Evolutionary conservation across 2,329 filamentous ascomycete species (phyloP).

Genomic region (Akanthomyces muscarius): DNA sequence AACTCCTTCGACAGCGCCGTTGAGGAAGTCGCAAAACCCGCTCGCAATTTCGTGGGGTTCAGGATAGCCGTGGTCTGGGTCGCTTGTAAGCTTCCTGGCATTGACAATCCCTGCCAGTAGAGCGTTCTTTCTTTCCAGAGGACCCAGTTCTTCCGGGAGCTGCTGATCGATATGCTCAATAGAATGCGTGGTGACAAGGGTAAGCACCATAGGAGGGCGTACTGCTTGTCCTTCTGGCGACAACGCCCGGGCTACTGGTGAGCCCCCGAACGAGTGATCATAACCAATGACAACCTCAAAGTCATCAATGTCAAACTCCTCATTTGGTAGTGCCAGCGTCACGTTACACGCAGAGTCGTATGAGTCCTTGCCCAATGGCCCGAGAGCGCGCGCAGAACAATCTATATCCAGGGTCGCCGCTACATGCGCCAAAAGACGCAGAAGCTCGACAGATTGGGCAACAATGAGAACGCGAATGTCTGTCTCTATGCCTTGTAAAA

Average conservation of each 20-base stretch:
- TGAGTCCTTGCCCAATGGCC: slow-evolving; percentile 26
- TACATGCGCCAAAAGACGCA: slow-evolving; percentile 50
- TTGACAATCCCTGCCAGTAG: slow-evolving; percentile 37
- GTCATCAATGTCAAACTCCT: slow-evolving; percentile 35
- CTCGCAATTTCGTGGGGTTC: slow-evolving; percentile 46
- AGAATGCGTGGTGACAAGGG: slow-evolving; percentile 47
- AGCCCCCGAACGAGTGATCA: slow-evolving; percentile 46
- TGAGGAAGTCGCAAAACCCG: slow-evolving; percentile 44
- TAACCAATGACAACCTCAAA: slow-evolving; percentile 52
- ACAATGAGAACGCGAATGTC: slow-evolving; percentile 51
- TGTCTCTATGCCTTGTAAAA: slow-evolving; percentile 43
- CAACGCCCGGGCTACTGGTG: slow-evolving; percentile 25
- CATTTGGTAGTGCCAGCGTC: slow-evolving; percentile 39
- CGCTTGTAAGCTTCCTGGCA: slow-evolving; percentile 36
- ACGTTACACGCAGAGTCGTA: slow-evolving; percentile 35
- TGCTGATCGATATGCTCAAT: slow-evolving; percentile 53
- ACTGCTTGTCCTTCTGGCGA: slow-evolving; percentile 22
- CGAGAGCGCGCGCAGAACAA: slow-evolving; percentile 32
- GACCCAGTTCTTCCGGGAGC: slow-evolving; percentile 33
- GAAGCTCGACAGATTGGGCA: slow-evolving; percentile 44
- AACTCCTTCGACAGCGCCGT: slow-evolving; percentile 33
- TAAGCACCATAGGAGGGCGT: slow-evolving; percentile 42
- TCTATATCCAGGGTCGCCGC: slow-evolving; percentile 38
- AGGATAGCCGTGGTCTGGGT: slow-evolving; percentile 36
- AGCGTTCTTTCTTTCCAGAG: slow-evolving; percentile 45